Evolutionary conservation across 768 basidiomycete species (phyloP).

Genomic region (Suillus clintonianus): DNA sequence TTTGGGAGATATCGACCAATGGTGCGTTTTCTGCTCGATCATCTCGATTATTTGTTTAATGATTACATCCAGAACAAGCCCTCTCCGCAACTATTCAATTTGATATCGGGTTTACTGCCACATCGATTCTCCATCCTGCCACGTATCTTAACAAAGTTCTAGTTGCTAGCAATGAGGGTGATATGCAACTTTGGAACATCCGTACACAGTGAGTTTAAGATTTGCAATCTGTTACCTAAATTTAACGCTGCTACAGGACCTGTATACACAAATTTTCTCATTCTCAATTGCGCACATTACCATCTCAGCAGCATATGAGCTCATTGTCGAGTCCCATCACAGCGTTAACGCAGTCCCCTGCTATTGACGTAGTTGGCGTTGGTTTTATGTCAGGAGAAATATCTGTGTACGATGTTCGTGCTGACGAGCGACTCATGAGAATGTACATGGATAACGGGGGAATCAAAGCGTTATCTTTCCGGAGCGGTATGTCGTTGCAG

Average conservation of each 20-base stretch:
- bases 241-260: conserved; percentile 45
- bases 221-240: not conserved
- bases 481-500: conserved; percentile 66
- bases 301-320: conserved; percentile 29
- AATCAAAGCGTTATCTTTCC: conserved; percentile 76
- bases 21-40: conserved; percentile 42
- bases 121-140: conserved; percentile 83
- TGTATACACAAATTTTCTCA: conserved; percentile 80
- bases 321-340: conserved; percentile 57
- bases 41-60: not conserved
- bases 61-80: conserved; percentile 17
- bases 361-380: conserved; percentile 94
- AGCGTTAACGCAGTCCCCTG: conserved; percentile 85
- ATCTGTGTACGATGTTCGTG: conserved; percentile 85
- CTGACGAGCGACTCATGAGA: conserved; percentile 85
- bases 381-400: conserved; percentile 88
- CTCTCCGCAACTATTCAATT: conserved; percentile 68
- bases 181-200: conserved; percentile 93
- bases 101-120: conserved; percentile 84
- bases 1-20: conserved; percentile 70
- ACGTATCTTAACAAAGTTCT: conserved; percentile 97
- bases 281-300: conserved; percentile 49
- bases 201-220: conserved; percentile 62
- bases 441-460: conserved; percentile 91
- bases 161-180: conserved; percentile 78